Base-by-base conservation (phyloP, 495 filamentous ascomycete species). In the Trichodelitschia bisporula region DNA sequence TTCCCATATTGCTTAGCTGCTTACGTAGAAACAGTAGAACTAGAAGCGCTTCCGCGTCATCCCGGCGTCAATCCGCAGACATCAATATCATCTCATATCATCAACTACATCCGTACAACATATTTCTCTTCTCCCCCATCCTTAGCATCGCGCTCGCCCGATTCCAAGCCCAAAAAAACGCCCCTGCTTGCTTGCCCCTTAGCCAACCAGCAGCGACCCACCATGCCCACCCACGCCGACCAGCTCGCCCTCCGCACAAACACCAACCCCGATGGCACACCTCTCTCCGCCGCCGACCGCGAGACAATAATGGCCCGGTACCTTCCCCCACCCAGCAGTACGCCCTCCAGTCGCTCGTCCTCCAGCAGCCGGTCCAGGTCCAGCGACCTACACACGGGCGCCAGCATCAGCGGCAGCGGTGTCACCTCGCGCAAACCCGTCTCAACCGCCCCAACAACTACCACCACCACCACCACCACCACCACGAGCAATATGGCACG, bases 291-390 rank as follows among this genome's bases (percentile, higher is more conserved):
- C 4, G 51, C 62, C 32, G 70, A 89, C 38, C 66, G 77, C 31
- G 72, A 80, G 46, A 56, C 59, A 33, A 50, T 91, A 13, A 37
- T 86, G 21, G 65, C 71, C 53, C 69, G 68, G 31, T 84, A 83
- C 45, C 68, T 91, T 8, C 80, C 79, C 17, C 46, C 59, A 15
- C 56, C 66, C 25, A 60, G 64, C 14, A 37, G 38, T 4, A 12
- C 35, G 8, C 5, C 30, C 4, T 24, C 33, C 12, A 19, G 24
- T 29, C 18, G 24, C 16, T 26, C 33, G 2, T 21, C 28, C 41
- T 4, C 43, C 11, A 18, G 8, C 6, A 15, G 16, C 8, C 27
- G 27, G 15, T 9, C 8, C n/a, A n/a, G n/a, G n/a, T n/a, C n/a
- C n/a, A n/a, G n/a, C n/a, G n/a, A n/a, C n/a, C n/a, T n/a, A n/a